phyloP scores from a whole-genome alignment of 192 early-diverging fungal genomes.

The Linnemannia elongata region DNA sequence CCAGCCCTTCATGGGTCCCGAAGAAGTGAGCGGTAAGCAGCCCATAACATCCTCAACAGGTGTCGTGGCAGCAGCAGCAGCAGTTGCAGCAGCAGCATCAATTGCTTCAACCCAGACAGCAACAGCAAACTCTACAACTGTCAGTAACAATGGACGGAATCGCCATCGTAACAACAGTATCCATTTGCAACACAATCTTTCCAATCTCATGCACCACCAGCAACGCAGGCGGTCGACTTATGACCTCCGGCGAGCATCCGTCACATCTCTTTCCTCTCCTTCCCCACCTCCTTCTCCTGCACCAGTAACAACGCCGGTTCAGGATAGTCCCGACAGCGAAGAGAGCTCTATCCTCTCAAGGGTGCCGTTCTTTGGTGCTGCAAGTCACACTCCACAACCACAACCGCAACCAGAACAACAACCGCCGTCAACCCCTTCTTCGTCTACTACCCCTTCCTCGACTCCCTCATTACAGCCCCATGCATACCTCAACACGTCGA shows the following conservation, averaged over 20 bases:
- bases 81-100: slow-evolving; percentile 2
- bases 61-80: background rate
- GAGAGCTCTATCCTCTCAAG: slow-evolving; percentile 16
- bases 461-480: background rate
- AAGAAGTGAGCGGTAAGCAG: slow-evolving; percentile 19
- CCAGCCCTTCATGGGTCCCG: slow-evolving; percentile 48
- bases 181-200: slow-evolving; percentile 45
- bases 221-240: slow-evolving; percentile 35
- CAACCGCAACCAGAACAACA: background rate
- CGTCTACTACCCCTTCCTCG: background rate
- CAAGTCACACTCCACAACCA: background rate
- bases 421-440: background rate
- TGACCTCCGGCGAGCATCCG: slow-evolving; percentile 25
- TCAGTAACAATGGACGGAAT: slow-evolving; percentile 3
- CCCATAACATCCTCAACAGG: background rate
- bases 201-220: slow-evolving; percentile 42
- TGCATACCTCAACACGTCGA: slow-evolving; percentile 13
- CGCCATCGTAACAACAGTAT: slow-evolving; percentile 46
- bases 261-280: slow-evolving; percentile 16
- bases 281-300: slow-evolving; percentile 2
- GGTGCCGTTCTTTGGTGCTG: slow-evolving; percentile 2
- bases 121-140: slow-evolving; percentile 12
- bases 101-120: background rate
- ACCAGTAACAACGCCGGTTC: background rate
- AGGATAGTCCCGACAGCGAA: background rate